These are phyloP conservation scores for Ganoderma meredithae DNA, from an alignment of 1,284 basidiomycete species.

Conservation along the genomic window DNA sequence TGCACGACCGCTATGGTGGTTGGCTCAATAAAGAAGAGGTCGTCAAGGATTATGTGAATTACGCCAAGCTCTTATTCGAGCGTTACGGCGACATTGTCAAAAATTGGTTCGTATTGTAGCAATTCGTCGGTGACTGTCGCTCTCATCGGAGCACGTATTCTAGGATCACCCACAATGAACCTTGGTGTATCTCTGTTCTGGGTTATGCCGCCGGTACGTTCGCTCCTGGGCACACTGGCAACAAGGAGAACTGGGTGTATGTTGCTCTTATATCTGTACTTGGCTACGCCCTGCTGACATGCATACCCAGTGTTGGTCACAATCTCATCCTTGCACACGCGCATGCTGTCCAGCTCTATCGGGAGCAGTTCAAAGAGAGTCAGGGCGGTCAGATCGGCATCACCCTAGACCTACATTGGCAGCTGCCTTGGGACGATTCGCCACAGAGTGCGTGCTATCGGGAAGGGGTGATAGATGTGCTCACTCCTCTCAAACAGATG, in stretches of 20 bases:
- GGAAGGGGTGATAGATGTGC: background rate
- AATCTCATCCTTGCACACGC: conserved; percentile 76
- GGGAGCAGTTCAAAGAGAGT: conserved; percentile 60
- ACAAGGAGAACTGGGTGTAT: conserved; percentile 78
- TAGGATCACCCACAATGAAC: conserved; percentile 78
- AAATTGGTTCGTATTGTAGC: conserved; percentile 57
- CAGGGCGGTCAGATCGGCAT: conserved; percentile 76
- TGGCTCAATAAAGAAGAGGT: conserved; percentile 75
- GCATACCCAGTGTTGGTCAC: conserved; percentile 63
- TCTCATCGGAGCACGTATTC: background rate
- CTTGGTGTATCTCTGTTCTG: conserved; percentile 71
- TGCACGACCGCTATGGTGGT: conserved; percentile 76
- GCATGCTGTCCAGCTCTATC: conserved; percentile 69
- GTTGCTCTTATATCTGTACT: conserved; percentile 33
- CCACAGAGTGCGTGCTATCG: conserved; percentile 48
- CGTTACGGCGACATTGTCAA: conserved; percentile 78
- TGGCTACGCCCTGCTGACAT: background rate
- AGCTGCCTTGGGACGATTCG: conserved; percentile 54
- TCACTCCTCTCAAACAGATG: conserved; percentile 37
- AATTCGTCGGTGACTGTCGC: background rate
- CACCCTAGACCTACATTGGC: conserved; percentile 63
- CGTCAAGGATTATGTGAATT: conserved; percentile 68
- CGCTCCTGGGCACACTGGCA: conserved; percentile 71
- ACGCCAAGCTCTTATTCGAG: conserved; percentile 64
- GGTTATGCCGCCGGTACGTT: conserved; percentile 72